Evolutionary conservation across 208 protist species (phyloP).

Genomic region (Leishmania turanica): DNA sequence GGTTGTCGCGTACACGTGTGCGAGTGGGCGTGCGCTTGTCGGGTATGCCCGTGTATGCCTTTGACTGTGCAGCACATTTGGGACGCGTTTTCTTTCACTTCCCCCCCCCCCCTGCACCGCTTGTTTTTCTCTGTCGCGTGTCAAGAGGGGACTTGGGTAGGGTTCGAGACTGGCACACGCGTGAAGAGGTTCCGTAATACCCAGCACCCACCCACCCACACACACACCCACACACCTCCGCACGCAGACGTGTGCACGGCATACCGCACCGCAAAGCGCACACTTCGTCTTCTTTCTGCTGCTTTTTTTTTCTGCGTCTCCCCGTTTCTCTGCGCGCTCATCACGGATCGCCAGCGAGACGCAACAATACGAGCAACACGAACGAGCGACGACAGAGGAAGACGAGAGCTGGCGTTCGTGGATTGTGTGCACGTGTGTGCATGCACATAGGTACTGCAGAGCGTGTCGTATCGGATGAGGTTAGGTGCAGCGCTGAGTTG

Average conservation of each 20-base stretch:
- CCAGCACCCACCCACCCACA: not conserved
- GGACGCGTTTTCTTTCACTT: not conserved
- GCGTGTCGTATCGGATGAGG: not conserved
- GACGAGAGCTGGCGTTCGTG: not conserved
- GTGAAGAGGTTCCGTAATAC: not conserved
- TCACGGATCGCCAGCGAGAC: not conserved
- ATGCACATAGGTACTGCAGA: not conserved
- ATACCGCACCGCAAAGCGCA: not conserved
- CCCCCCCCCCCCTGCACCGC: not conserved
- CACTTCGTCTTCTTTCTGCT: not conserved
- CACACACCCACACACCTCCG: not conserved
- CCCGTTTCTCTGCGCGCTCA: not conserved
- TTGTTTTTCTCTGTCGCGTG: not conserved
- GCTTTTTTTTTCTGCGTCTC: not conserved
- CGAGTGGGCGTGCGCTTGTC: not conserved
- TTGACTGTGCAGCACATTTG: not conserved
- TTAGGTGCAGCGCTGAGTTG: not conserved
- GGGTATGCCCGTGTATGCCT: not conserved
- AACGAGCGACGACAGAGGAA: not conserved
- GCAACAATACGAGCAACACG: not conserved
- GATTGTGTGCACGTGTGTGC: not conserved
- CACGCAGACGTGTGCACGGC: not conserved
- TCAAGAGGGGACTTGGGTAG: not conserved
- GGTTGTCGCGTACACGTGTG: too few species aligned
- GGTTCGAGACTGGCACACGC: not conserved